Conservation (phyloP, 2,329 filamentous ascomycete species). For the Fusarium siculi region DNA sequence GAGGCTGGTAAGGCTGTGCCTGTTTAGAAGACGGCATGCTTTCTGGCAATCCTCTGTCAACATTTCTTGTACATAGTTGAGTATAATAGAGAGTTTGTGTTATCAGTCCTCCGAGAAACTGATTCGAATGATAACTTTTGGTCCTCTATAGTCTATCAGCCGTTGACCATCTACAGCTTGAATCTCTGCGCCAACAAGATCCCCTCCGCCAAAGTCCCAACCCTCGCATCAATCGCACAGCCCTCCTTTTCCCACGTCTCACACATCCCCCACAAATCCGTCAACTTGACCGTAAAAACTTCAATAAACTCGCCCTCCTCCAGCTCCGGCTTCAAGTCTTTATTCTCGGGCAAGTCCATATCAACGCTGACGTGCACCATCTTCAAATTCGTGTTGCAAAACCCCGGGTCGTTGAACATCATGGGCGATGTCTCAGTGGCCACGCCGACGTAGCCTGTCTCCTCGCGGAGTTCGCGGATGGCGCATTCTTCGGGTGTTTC, state of each 20-base stretch:
- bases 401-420: conserved; percentile 74
- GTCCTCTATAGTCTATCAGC: not conserved
- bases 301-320: conserved; percentile 88
- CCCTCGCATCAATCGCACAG: conserved; percentile 81
- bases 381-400: conserved; percentile 73
- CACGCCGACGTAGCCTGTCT: conserved; percentile 72
- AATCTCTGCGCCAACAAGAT: conserved; percentile 75
- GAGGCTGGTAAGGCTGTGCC: conserved; percentile 53
- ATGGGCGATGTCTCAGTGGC: conserved; percentile 68
- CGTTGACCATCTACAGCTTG: conserved; percentile 48
- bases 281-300: conserved; percentile 75
- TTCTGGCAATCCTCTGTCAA: not conserved
- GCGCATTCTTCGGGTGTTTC: conserved; percentile 71
- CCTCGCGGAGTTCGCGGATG: conserved; percentile 71
- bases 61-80: conserved; percentile 6
- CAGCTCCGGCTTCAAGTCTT: conserved; percentile 73
- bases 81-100: not conserved
- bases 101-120: not conserved
- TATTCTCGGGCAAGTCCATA: conserved; percentile 74
- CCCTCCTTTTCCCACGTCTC: conserved; percentile 75
- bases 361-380: conserved; percentile 81
- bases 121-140: not conserved
- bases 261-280: conserved; percentile 72
- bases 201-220: conserved; percentile 81
- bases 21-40: conserved; percentile 10